Evolutionary conservation across 2,329 filamentous ascomycete species (phyloP).

Genomic region (Ophiobolus disseminans): DNA sequence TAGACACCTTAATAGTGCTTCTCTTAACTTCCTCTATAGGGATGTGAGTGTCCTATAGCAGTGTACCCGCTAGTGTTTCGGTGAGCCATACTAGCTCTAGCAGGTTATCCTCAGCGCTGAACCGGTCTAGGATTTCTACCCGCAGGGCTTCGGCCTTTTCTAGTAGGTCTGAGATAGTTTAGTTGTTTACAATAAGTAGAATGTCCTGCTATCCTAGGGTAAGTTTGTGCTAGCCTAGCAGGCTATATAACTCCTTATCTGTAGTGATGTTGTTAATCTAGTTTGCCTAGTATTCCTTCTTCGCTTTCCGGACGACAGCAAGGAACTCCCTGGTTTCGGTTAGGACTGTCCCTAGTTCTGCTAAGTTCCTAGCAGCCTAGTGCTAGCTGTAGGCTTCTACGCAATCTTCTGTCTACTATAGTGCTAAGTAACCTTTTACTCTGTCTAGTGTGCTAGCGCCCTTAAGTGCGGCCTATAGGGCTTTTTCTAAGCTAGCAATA

Average conservation of each 20-base stretch:
- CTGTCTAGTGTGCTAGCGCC: background rate
- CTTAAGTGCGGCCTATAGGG: background rate
- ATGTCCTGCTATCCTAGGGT: background rate
- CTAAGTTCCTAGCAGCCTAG: too few species aligned
- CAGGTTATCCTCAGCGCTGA: slow-evolving; percentile 1
- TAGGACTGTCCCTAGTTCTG: too few species aligned
- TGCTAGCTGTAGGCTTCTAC: background rate
- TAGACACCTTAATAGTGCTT: background rate
- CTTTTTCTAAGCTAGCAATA: too few species aligned
- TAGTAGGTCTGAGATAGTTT: background rate
- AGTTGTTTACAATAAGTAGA: slow-evolving; percentile 1
- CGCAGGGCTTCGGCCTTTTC: slow-evolving; percentile 7
- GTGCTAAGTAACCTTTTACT: background rate
- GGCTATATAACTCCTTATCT: slow-evolving; percentile 2
- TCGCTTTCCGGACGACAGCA: background rate
- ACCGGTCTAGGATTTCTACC: slow-evolving; percentile 3
- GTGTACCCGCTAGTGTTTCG: background rate
- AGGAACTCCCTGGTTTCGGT: background rate
- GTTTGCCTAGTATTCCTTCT: slow-evolving; percentile 5
- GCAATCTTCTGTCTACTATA: background rate
- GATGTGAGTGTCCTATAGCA: slow-evolving; percentile 1
- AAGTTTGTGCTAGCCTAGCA: slow-evolving; percentile 10
- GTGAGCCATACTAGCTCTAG: background rate
- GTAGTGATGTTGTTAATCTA: background rate
- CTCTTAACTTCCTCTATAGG: slow-evolving; percentile 4